Evolutionary conservation across 169 alveolate species (phyloP).

Genomic region (Neospora caninum): DNA sequence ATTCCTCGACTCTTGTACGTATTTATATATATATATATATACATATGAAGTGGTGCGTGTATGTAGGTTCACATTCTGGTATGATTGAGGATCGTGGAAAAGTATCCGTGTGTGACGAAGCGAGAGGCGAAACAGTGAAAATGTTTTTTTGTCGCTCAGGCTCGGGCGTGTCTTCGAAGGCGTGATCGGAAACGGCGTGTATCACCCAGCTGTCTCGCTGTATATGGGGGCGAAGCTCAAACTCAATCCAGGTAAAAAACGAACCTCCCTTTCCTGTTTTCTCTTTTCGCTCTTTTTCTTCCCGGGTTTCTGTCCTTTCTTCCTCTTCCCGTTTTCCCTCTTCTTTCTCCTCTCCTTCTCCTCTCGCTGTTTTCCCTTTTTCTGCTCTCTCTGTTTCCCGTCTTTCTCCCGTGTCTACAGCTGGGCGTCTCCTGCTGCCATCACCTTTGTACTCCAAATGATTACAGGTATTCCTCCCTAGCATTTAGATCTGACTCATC

Average conservation of each 20-base stretch:
- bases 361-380: background rate
- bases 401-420: too few relatives aligned
- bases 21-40: background rate
- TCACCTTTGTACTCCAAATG: too few relatives aligned
- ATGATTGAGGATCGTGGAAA: too few relatives aligned
- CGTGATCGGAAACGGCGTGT: conserved; percentile 78
- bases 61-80: too few relatives aligned
- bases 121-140: too few relatives aligned
- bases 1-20: background rate
- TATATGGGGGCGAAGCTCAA: conserved; percentile 86
- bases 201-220: conserved; percentile 86
- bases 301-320: background rate
- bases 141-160: conserved; percentile 54
- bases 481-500: background rate
- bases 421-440: too few relatives aligned
- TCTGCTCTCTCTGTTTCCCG: background rate
- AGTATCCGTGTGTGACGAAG: too few relatives aligned
- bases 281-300: background rate
- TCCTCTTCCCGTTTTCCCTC: background rate
- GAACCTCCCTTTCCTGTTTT: background rate
- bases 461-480: background rate
- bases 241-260: conserved; percentile 76
- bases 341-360: background rate
- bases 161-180: conserved; percentile 71
- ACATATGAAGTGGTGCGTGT: too few relatives aligned